Base-by-base conservation (phyloP, 805 yeast genomes). In the Blastobotrys chiropterorum region DNA sequence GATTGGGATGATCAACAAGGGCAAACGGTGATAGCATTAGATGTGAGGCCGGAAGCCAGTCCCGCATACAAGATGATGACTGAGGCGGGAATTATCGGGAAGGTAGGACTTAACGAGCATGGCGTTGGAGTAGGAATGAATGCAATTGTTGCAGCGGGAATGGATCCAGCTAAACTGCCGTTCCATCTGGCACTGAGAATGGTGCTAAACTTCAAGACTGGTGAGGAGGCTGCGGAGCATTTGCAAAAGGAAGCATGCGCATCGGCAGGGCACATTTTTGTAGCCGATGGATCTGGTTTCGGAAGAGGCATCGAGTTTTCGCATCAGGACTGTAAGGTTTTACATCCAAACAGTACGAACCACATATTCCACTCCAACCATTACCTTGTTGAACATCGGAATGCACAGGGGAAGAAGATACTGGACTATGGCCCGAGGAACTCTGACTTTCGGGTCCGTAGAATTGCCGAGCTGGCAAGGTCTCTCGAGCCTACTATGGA, bases 81-180 rank as follows among this genome's bases (percentile, higher is more conserved):
- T 2, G 72, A 69, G 48, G 72, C 68, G 6, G 72, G 72, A 2
- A 62, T 68, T 38, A 60, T 68, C 11, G 72, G 71, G 30, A 68
- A 68, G 50, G 62, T 67, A 19, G 72, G 72, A 6, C 56, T 67
- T 47, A 68, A 68, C 55, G 58, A 59, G 53, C 54, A 60, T 39
- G 68, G 70, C 2, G 66, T 68, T 15, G 71, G 70, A 3, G 63
- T 65, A 2, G 57, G 63, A 44, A 49, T 68, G 53, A 68, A 68
- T 47, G 71, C 71, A 14, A 58, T 69, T 39, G 57, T 62, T 7
- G 67, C 74, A 2, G 56, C 58, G 41, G 66, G 64, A 2, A 62
- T 67, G 7, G 62, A 61, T 44, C 55, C 56, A 13, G 51, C 59
- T n/a, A 64, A 65, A 48, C 58, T 68, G 38, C 76, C 76, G 3